phyloP scores from a whole-genome alignment of 2,329 filamentous ascomycete species.

The Trichoderma guizhouense region DNA sequence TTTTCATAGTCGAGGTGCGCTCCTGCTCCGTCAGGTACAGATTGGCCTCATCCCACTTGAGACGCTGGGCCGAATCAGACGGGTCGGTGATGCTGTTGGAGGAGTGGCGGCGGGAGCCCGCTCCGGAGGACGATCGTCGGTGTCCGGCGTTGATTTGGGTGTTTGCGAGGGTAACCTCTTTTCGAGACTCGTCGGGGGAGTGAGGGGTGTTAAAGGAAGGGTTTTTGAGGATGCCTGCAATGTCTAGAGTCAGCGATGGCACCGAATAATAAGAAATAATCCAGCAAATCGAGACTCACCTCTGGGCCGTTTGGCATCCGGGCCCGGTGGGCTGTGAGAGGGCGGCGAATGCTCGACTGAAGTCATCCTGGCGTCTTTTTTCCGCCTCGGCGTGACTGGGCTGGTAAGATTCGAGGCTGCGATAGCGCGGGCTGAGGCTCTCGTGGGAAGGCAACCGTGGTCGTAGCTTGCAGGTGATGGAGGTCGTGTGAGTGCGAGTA shows the following conservation, averaged over 20 bases:
- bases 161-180: slow-evolving; percentile 90
- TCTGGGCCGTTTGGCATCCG: slow-evolving; percentile 43
- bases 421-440: not conserved
- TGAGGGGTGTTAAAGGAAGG: slow-evolving; percentile 60
- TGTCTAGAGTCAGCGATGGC: not conserved
- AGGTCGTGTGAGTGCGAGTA: not conserved
- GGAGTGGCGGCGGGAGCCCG: slow-evolving; percentile 70
- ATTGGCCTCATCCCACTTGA: slow-evolving; percentile 99
- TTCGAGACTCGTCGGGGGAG: slow-evolving; percentile 46
- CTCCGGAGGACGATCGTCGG: slow-evolving; percentile 73
- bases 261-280: not conserved
- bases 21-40: slow-evolving; percentile 96
- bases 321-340: slow-evolving; percentile 41
- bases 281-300: slow-evolving; percentile 32
- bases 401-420: not conserved
- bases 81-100: slow-evolving; percentile 44
- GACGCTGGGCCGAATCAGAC: slow-evolving; percentile 60
- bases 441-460: not conserved
- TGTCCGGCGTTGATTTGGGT: slow-evolving; percentile 91
- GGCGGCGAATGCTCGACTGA: slow-evolving; percentile 38
- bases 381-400: not conserved
- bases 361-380: slow-evolving; percentile 37
- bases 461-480: slow-evolving; percentile 16
- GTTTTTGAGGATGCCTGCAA: slow-evolving; percentile 88
- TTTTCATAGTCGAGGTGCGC: slow-evolving; percentile 96